These are phyloP conservation scores for Taphrina populina DNA, from an alignment of 1,139 yeast species.

Conservation along the genomic window DNA sequence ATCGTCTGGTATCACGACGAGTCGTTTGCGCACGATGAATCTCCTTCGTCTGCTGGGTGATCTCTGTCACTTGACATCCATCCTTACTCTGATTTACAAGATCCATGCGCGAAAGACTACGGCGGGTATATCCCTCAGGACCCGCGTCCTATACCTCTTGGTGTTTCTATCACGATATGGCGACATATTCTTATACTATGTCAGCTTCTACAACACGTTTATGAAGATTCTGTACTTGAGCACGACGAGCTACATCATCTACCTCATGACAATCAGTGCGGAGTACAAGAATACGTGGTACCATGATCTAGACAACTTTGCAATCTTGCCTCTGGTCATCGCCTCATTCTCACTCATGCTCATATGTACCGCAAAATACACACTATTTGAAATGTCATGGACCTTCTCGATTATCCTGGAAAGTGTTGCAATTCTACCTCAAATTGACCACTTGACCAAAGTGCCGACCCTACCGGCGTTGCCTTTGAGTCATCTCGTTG, in stretches of 20 bases:
- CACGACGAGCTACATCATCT: slow-evolving; percentile 71
- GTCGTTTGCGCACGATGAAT: too few relatives aligned
- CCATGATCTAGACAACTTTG: slow-evolving; percentile 73
- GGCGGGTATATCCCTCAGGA: slow-evolving; percentile 82
- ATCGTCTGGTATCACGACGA: too few relatives aligned
- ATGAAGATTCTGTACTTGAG: slow-evolving; percentile 80
- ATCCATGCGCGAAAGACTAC: slow-evolving; percentile 27
- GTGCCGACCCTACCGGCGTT: slow-evolving; percentile 85
- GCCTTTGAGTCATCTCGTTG: slow-evolving; percentile 92
- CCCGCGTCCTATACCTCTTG: slow-evolving; percentile 73
- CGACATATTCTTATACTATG: slow-evolving; percentile 50
- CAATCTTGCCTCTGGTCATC: slow-evolving; percentile 65
- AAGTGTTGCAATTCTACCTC: slow-evolving; percentile 87
- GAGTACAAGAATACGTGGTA: slow-evolving; percentile 39
- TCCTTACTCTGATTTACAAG: slow-evolving; percentile 27
- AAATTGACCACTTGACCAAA: slow-evolving; percentile 81
- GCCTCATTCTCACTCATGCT: slow-evolving; percentile 63
- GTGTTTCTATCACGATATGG: slow-evolving; percentile 80
- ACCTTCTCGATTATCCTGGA: slow-evolving; percentile 82
- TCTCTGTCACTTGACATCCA: slow-evolving; percentile 22
- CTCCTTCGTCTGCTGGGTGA: slow-evolving; percentile 20
- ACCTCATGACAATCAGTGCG: slow-evolving; percentile 55
- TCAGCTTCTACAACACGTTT: slow-evolving; percentile 69
- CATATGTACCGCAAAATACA: slow-evolving; percentile 65
- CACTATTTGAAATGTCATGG: slow-evolving; percentile 55